Evolutionary conservation across 352 stramenopile species (phyloP).

Genomic region (Phytophthora sp.): DNA sequence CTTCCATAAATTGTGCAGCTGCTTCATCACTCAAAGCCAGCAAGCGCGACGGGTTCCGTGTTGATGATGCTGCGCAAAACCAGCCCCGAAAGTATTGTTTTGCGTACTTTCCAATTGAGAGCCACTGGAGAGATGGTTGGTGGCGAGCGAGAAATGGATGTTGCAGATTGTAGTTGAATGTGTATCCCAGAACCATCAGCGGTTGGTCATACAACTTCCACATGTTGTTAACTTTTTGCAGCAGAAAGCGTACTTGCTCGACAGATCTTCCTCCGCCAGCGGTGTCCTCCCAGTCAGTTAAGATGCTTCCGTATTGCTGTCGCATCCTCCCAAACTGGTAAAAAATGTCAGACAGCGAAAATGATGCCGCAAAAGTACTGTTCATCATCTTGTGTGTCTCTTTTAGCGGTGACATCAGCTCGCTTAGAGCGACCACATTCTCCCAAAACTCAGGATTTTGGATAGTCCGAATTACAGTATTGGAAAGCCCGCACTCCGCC

Average conservation of each 20-base stretch:
- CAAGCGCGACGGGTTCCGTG: conserved; percentile 31
- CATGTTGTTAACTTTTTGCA: conserved; percentile 65
- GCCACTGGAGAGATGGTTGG: conserved; percentile 67
- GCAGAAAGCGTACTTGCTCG: conserved; percentile 63
- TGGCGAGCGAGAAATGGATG: conserved; percentile 51
- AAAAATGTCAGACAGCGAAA: conserved; percentile 71
- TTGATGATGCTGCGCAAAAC: conserved; percentile 57
- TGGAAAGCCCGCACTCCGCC: conserved; percentile 44
- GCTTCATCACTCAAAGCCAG: conserved; percentile 58
- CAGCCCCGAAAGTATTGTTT: conserved; percentile 79
- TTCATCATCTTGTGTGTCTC: conserved; percentile 75
- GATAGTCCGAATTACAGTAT: conserved; percentile 56
- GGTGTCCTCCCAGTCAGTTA: conserved; percentile 76
- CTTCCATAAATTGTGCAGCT: conserved; percentile 71
- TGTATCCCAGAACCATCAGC: conserved; percentile 74
- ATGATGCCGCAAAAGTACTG: conserved; percentile 36
- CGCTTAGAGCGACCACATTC: conserved; percentile 71
- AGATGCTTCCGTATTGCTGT: conserved; percentile 72
- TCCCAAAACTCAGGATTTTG: conserved; percentile 78
- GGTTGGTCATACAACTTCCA: conserved; percentile 83
- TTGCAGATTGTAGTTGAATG: conserved; percentile 77
- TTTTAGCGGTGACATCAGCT: conserved; percentile 82
- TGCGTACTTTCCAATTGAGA: conserved; percentile 76
- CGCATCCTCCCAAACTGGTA: conserved; percentile 85
- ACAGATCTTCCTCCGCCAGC: conserved; percentile 46